These are phyloP conservation scores for Somion occarium DNA, from an alignment of 1,284 basidiomycete species.

Conservation along the genomic window DNA sequence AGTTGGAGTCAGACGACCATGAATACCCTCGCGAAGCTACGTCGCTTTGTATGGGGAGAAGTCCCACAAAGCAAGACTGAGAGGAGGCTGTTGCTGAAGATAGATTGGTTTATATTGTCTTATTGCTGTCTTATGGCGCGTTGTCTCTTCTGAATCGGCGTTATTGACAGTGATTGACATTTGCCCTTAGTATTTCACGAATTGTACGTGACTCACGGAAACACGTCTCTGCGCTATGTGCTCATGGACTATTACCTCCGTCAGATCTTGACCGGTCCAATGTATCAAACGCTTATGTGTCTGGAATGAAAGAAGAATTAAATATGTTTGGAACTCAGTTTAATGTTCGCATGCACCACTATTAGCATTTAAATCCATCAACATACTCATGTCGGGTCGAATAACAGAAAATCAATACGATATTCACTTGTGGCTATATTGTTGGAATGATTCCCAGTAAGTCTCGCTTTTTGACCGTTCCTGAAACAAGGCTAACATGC, in stretches of 20 bases:
- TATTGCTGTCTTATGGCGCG: conserved; percentile 67
- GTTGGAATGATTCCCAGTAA: conserved; percentile 69
- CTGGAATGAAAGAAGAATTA: conserved; percentile 80
- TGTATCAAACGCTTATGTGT: conserved; percentile 70
- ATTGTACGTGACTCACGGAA: conserved; percentile 37
- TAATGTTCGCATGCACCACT: conserved; percentile 42
- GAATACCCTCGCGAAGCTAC: conserved; percentile 1
- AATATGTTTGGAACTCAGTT: conserved; percentile 65
- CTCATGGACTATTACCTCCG: not conserved
- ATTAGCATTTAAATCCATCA: not conserved
- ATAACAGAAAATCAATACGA: conserved; percentile 59
- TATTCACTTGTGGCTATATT: conserved; percentile 70
- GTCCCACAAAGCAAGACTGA: conserved; percentile 36
- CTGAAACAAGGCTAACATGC: not conserved
- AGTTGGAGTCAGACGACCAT: too few relatives aligned
- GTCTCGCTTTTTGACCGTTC: conserved; percentile 9
- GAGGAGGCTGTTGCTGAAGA: conserved; percentile 46
- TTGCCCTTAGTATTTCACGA: conserved; percentile 52
- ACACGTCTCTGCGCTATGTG: too few relatives aligned
- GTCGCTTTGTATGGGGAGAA: conserved; percentile 30
- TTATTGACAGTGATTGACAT: not conserved
- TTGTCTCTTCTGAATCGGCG: conserved; percentile 8
- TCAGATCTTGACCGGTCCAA: conserved; percentile 64
- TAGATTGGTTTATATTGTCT: conserved; percentile 63
- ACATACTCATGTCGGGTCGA: not conserved